These are phyloP conservation scores for Diaporthe velutina DNA, from an alignment of 2,329 filamentous ascomycete genomes.

Conservation along the genomic window DNA sequence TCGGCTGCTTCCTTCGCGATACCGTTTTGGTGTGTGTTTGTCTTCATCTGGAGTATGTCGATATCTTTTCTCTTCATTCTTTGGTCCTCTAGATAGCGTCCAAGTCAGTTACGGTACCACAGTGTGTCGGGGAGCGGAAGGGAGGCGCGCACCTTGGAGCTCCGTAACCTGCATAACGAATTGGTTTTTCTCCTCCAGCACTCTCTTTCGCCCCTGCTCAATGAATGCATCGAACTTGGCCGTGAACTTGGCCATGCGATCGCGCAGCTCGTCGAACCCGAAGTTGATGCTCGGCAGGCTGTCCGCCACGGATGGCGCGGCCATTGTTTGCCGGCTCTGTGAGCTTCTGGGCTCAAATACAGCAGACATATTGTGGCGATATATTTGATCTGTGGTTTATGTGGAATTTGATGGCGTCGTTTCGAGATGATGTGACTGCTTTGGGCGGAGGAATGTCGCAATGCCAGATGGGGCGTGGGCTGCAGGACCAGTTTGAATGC, in stretches of 20 bases:
- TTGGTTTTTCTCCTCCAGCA: conserved; percentile 92
- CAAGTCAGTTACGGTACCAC: conserved; percentile 15
- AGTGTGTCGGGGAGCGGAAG: background rate
- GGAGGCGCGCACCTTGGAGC: conserved; percentile 78
- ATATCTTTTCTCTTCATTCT: conserved; percentile 90
- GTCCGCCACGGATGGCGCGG: conserved; percentile 78
- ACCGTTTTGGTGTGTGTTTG: conserved; percentile 77
- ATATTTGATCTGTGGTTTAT: conserved; percentile 11
- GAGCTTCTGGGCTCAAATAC: conserved; percentile 79
- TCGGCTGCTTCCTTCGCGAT: conserved; percentile 84
- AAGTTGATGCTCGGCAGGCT: conserved; percentile 92
- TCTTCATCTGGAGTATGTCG: conserved; percentile 82
- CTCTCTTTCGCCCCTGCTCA: conserved; percentile 87
- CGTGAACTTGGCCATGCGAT: conserved; percentile 94
- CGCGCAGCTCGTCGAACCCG: conserved; percentile 94
- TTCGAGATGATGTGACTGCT: background rate
- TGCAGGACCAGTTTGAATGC: background rate
- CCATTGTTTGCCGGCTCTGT: conserved; percentile 71
- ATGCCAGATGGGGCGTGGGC: background rate
- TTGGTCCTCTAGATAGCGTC: conserved; percentile 78
- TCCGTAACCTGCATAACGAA: conserved; percentile 93
- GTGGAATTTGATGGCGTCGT: background rate
- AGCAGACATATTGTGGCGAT: conserved; percentile 61
- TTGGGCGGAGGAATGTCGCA: conserved; percentile 2
- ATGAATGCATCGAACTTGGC: conserved; percentile 94